A percentile compares a stretch with the other conserved stretches of the same genome.
These are phyloP conservation scores for Cystofilobasidium capitatum DNA, from an alignment of 768 basidiomycete species.

Conservation along the genomic window DNA sequence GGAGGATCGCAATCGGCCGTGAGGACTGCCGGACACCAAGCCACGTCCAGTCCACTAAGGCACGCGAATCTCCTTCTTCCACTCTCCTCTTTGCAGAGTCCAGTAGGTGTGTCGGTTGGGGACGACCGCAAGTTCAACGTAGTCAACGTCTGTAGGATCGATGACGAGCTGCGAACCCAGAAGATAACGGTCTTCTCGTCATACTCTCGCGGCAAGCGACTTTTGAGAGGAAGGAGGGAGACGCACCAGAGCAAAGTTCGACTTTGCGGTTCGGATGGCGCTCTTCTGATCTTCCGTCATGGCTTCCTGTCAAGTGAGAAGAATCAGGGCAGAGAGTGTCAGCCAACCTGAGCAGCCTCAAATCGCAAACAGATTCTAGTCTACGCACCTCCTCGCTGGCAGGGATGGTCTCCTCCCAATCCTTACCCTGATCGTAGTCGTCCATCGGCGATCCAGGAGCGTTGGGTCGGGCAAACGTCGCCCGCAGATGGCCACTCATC, in stretches of 20 bases:
- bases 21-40: background rate
- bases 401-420: constrained; percentile 16
- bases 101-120: constrained; percentile 21
- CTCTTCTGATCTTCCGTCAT: background rate
- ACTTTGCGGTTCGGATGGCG: constrained; percentile 13
- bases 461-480: constrained; percentile 13
- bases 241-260: constrained; percentile 25
- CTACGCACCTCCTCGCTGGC: constrained; percentile 4
- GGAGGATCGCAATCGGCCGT: background rate
- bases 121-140: constrained; percentile 13
- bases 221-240: no score
- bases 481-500: constrained; percentile 16
- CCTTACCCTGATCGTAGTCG: constrained; percentile 11
- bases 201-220: no score
- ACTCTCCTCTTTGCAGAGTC: constrained; percentile 10
- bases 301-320: background rate
- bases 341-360: background rate
- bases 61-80: constrained; percentile 11
- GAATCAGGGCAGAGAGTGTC: background rate
- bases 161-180: constrained; percentile 4
- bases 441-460: constrained; percentile 11
- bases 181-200: background rate
- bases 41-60: background rate
- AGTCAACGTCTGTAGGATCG: constrained; percentile 13
- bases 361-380: background rate